phyloP scores from a whole-genome alignment of 371 early-diverging fungal species.

The Umbelopsis sp. region DNA sequence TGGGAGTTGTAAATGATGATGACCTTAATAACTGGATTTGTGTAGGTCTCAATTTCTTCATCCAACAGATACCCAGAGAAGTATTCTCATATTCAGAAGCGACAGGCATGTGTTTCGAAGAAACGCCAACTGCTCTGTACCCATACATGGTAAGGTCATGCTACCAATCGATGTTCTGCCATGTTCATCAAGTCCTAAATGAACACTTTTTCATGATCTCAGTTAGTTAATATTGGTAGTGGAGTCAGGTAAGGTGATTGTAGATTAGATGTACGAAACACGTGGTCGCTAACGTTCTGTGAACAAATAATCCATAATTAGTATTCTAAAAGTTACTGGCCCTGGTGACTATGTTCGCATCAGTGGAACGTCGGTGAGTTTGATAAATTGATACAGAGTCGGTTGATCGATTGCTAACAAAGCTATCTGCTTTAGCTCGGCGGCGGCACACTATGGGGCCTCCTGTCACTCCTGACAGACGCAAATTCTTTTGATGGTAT shows the following conservation, averaged over 20 bases:
- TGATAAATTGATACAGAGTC: too few species aligned
- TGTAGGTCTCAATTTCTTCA: constrained; percentile 78
- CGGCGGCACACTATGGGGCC: constrained; percentile 91
- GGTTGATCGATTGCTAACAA: background rate
- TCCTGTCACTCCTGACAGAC: constrained; percentile 75
- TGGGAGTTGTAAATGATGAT: background rate
- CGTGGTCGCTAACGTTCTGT: background rate
- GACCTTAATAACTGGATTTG: background rate
- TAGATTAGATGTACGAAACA: too few species aligned
- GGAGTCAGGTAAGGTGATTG: constrained; percentile 50
- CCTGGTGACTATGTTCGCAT: constrained; percentile 71
- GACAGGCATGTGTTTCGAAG: constrained; percentile 75
- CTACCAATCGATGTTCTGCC: background rate
- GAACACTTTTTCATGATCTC: background rate
- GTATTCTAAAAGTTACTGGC: constrained; percentile 72
- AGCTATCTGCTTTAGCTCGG: constrained; percentile 53
- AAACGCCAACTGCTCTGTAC: constrained; percentile 60
- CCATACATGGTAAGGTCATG: constrained; percentile 60
- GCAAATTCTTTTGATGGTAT: constrained; percentile 72
- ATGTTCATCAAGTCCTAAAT: too few species aligned
- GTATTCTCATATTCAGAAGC: constrained; percentile 78
- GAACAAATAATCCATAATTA: constrained; percentile 6
- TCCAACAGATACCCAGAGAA: constrained; percentile 81
- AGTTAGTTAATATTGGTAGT: constrained; percentile 80
- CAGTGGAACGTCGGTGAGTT: constrained; percentile 78